Conservation (phyloP, 1,284 basidiomycete species). For the Pseudozyma tsukubaensis region DNA sequence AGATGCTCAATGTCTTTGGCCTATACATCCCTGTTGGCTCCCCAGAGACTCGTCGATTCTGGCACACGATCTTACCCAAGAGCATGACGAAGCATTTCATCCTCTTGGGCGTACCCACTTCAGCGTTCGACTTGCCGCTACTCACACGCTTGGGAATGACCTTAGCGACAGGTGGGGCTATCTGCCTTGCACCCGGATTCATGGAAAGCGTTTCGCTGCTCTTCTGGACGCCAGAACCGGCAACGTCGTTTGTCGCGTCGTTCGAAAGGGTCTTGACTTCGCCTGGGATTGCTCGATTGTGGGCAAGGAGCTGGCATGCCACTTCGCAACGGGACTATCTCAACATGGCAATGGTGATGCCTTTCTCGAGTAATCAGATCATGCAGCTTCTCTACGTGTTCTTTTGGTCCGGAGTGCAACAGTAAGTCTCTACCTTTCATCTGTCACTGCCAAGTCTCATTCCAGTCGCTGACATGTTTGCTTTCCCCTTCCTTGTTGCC, state of each 20-base stretch:
- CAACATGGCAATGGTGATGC: constrained; percentile 22
- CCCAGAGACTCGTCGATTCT: background rate
- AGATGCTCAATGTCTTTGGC: constrained; percentile 22
- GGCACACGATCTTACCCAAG: constrained; percentile 12
- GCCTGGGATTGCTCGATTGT: constrained; percentile 23
- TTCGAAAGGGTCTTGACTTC: constrained; percentile 35
- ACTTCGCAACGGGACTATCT: constrained; percentile 41
- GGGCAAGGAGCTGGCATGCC: constrained; percentile 46
- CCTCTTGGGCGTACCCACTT: constrained; percentile 11
- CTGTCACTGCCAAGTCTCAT: background rate
- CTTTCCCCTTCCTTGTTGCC: background rate
- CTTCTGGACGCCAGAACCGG: constrained; percentile 18
- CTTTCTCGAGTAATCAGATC: constrained; percentile 6
- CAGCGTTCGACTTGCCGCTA: constrained; percentile 24
- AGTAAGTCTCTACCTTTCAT: constrained; percentile 13
- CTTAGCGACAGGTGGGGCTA: constrained; percentile 6
- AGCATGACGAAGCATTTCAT: constrained; percentile 9
- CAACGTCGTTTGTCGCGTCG: constrained; percentile 24
- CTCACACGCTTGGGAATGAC: constrained; percentile 15
- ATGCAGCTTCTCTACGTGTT: constrained; percentile 40
- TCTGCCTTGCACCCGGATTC: constrained; percentile 20
- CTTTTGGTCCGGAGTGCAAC: constrained; percentile 46
- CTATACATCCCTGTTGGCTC: constrained; percentile 29
- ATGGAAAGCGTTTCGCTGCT: constrained; percentile 19
- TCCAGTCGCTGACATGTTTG: background rate